Evolutionary conservation across 306 rosid genomes (phyloP), one percentile per base, ranked within the genome.

Genomic region (Astragalus glycyphyllos): DNA sequence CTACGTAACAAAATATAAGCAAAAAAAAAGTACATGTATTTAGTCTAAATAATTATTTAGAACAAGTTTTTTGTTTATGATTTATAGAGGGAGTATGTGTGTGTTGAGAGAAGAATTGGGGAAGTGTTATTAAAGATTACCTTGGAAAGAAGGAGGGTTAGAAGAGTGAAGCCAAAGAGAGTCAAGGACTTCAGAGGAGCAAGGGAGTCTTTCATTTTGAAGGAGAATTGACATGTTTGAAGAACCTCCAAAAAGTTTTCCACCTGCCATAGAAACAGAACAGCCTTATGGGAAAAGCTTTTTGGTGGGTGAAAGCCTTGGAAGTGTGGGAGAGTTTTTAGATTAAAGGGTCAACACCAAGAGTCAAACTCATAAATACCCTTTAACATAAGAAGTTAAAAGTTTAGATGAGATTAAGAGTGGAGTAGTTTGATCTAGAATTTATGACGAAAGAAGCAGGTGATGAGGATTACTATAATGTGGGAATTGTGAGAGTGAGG

Each of bases 81-180:
- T 26, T 26, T 26, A 26, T 3, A 3, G 31, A 26, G 31, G 31
- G 31, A 2, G 31, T 26, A 26, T 26, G 31, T 26, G 31, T 26
- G 1, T 26, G 31, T 26, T 26, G 31, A 1, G 10, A 35, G 15
- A 10, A 34, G 44, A 67, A 72, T 47, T 15, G 11, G 37, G 13
- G 64, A 44, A 56, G 58, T 7, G 40, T 5, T 35, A 6, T 40
- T 6, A 71, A 45, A 31, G 60, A 68, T 69, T 54, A 82, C 90
- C 96, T 59, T 83, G 85, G 83, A 89, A 83, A 84, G 94, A 81
- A 83, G 89, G 54, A 29, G 82, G 78, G 71, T 81, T 63, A 49
- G 89, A 57, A 81, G 57, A 64, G 70, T 84, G 87, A 78, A 77
- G 65, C 91, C 96, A 92, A 10, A 86, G 82, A 74, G 90, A 88